Evolutionary conservation across 257 asterid species (phyloP).

Genomic region (Fraxinus pennsylvanica): DNA sequence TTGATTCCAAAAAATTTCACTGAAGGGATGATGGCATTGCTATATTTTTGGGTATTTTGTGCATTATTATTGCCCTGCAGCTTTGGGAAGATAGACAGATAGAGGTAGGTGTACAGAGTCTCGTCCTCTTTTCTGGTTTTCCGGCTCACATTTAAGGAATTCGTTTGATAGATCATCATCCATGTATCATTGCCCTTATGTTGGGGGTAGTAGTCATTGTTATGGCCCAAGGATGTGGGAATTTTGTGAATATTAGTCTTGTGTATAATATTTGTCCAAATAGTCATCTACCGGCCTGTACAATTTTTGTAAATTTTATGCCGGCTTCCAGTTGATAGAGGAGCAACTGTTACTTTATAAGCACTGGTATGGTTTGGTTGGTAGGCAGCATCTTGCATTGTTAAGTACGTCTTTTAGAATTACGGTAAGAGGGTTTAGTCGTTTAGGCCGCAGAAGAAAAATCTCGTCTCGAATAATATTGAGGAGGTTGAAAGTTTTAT

Average conservation of each 20-base stretch:
- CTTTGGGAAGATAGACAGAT: constrained; percentile 44
- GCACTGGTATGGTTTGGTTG: not conserved
- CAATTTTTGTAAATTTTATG: constrained; percentile 26
- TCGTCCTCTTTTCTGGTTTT: constrained; percentile 37
- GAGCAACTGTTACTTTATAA: not conserved
- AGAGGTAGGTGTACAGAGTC: constrained; percentile 80
- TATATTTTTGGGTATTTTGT: constrained; percentile 32
- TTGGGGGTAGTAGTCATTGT: constrained; percentile 54
- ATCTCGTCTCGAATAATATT: no score
- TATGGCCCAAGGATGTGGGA: constrained; percentile 80
- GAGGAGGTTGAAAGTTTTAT: no score
- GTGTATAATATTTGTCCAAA: constrained; percentile 33
- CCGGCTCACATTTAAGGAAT: constrained; percentile 33
- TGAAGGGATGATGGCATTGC: constrained; percentile 31
- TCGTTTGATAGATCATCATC: constrained; percentile 31
- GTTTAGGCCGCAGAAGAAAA: no score
- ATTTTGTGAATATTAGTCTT: constrained; percentile 58
- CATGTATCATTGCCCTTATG: constrained; percentile 38
- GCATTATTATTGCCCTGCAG: constrained; percentile 45
- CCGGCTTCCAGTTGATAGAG: not conserved
- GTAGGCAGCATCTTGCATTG: not conserved
- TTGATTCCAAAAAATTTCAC: constrained; percentile 27
- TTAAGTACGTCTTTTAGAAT: not conserved
- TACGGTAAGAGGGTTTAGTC: not conserved
- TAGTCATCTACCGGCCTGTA: constrained; percentile 19